Evolutionary conservation across 129 eudicot genomes (phyloP), one percentile per base, ranked within the genome.

Genomic region (Logfia minima): DNA sequence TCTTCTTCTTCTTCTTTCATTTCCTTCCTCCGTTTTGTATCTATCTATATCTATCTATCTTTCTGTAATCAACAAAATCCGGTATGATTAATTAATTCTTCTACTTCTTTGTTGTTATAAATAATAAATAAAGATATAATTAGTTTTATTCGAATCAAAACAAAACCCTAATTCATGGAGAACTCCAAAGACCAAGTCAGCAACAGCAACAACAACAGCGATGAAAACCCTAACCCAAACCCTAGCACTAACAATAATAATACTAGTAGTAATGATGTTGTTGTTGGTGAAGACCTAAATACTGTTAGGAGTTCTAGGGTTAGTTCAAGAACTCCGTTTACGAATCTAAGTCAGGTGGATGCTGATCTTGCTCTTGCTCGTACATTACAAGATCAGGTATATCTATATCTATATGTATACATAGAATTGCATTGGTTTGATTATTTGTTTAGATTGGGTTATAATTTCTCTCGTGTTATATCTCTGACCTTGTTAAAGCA

Each of bases 311-410:
- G n/a, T 48, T 48, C 55, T 48, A 48, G 55, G 55, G 55, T 48
- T 48, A 14, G 55, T 58, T 21, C 81, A 2, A 82, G 97, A 81
- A 87, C 91, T 24, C 92, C 92, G 2, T 92, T 92, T 74, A 87
- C 97, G 52, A 85, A 84, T 75, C 96, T 92, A 77, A 87, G 88
- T 72, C 97, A 92, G 81, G 89, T 83, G 73, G 97, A 92, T 75
- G 97, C 97, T 66, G 97, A 92, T 88, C 97, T 89, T 56, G 97
- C 97, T 52, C 91, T 92, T n/a, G 97, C 97, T 68, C 90, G 97
- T 17, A 89, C 96, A 22, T 81, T 92, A 41, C 97, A 92, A 74
- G 96, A 92, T 18, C 97, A 91, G 97, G 97, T 91, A 34, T 28
- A 9, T 35, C 8, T 51, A 7, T 31, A 0, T 29, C 0, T 28